Evolutionary conservation across 2,329 filamentous ascomycete genomes (phyloP), one percentile per base, ranked within the genome.

Genomic region (Clonostachys chloroleuca): DNA sequence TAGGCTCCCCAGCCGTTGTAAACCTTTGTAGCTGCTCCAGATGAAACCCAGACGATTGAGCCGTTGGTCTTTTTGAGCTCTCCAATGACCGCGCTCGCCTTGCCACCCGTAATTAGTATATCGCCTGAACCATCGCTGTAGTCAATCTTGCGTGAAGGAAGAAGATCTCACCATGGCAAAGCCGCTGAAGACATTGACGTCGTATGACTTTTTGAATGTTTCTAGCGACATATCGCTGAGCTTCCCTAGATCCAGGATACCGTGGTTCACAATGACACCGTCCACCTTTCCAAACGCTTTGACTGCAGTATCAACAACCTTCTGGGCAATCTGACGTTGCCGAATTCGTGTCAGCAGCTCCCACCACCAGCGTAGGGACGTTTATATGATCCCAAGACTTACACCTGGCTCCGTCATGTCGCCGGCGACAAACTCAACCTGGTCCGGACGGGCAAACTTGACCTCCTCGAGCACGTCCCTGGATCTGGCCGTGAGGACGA

Each of bases 201-300:
- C 85, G 65, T 90, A 96, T 9, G 79, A 73, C 3, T 70, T 67
- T 58, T 83, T 85, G 89, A 92, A 96, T 51, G 87, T 84, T 36
- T 87, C 82, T 0, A 83, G 60, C n/a, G 80, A 78, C 14, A 78
- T 75, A 47, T 92, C 80, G 5, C 71, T 81, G 41, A 97, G 70
- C 44, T 80, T 81, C 40, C 95, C 84, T 2, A 90, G 87, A n/a
- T 83, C 78, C 41, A 99, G 69, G 1, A 83, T 74, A 17, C 91
- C 92, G 62, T 99, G 94, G 65, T 97, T 97, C 51, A 97, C 71
- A 12, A 99, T 81, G 41, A 99, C 63, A 2, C 84, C 87, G 61
- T 99, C 91, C 5, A 99, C 68, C 43, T 72, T 74, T 10, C 84
- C 86, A 63, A 89, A 97, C 1, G 78, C 70, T 30, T 78, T 69